Conservation (phyloP, 768 basidiomycete genomes). For the Lactarius tabidus region DNA sequence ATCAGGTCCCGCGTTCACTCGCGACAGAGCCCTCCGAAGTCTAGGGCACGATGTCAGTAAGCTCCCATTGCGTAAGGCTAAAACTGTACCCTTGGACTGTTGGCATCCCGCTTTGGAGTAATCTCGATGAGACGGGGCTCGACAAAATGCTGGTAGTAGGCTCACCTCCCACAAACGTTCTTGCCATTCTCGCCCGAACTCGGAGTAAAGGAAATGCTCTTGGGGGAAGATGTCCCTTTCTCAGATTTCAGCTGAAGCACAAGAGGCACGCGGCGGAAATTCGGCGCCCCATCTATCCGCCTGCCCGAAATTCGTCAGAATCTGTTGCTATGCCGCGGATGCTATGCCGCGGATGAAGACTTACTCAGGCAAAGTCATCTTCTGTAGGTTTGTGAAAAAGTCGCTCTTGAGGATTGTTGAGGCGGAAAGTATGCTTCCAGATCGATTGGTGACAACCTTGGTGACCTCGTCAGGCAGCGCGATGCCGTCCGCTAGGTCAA, state of each 20-base stretch:
- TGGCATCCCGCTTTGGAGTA: conserved; percentile 81
- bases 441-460: conserved; percentile 76
- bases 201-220: conserved; percentile 38
- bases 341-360: conserved; percentile 29
- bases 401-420: conserved; percentile 94
- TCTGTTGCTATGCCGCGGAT: not conserved
- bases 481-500: conserved; percentile 59
- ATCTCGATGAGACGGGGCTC: not conserved
- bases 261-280: conserved; percentile 82
- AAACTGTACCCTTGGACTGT: conserved; percentile 72
- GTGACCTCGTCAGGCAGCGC: conserved; percentile 91
- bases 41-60: conserved; percentile 36
- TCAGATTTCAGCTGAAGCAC: conserved; percentile 39
- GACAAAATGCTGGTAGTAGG: not conserved
- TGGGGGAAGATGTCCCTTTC: conserved; percentile 31
- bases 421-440: conserved; percentile 83
- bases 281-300: conserved; percentile 90
- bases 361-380: conserved; percentile 93
- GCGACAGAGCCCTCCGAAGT: conserved; percentile 67
- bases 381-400: conserved; percentile 91
- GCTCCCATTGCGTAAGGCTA: conserved; percentile 6
- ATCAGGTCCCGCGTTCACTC: conserved; percentile 77
- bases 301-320: conserved; percentile 33
- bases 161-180: conserved; percentile 75
- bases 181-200: conserved; percentile 39